Base-by-base conservation (phyloP, 2,329 filamentous ascomycete genomes). In the Calonectria leucothoes region DNA sequence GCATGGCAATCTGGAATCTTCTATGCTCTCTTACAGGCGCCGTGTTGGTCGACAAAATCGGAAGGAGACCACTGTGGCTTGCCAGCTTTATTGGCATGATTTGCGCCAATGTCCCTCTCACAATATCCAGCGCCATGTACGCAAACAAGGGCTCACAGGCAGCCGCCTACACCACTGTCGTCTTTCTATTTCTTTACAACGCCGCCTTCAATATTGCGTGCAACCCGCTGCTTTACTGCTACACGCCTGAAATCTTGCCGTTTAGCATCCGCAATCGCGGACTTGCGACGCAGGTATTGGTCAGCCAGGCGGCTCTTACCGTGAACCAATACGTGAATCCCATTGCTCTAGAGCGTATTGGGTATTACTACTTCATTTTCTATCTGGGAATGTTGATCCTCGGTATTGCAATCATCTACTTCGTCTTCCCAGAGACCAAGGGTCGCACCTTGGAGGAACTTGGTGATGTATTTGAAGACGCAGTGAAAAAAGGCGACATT, bases 1-100 rank as follows among this genome's bases (percentile, higher is more conserved):
- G 76, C 5, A 75, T 78, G 76, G 55, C 72, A 0, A 75, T 78
- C 7, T 78, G 69, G 70, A 75, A 73, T 29, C 66, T 78, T 1
- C 29, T 76, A 3, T 75, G 69, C 52, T 66, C 76, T 8, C 55
- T 70, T 6, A 64, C 61, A 1, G 74, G 76, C 14, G 76, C 76
- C 15, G 39, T 75, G 49, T 64, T 76, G 3, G 76, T 70, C 0
- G 76, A 77, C 14, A 66, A 64, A 0, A 55, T 77, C 2, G 76
- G 76, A 4, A 52, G 76, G 6, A 72, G 76, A 0, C 70, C 70
- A 0, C 70, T 77, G 15, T 77, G 75, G 75, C 70, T 77, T 17
- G 66, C 70, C 2, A 68, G 67, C 6, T 74, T 70, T 1, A 49
- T 39, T 11, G 75, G 74, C 0, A 77, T 77, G 74, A 64, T 64